These are phyloP conservation scores for Arabis hirsuta DNA, from an alignment of 345 rosid genomes.

Conservation along the genomic window DNA sequence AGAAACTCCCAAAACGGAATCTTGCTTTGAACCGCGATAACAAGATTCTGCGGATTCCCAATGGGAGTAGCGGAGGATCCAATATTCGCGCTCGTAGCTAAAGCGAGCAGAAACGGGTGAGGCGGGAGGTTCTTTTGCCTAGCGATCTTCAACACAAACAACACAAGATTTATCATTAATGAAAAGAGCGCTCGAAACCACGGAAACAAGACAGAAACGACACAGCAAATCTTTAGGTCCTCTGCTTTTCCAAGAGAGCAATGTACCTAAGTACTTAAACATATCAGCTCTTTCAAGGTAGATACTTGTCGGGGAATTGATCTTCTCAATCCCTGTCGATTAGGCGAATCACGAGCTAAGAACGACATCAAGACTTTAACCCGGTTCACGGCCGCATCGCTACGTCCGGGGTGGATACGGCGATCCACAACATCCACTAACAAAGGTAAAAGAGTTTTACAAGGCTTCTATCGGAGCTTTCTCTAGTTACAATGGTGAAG, in stretches of 20 bases:
- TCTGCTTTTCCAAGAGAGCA: conserved; percentile 70
- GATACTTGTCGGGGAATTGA: too few relatives aligned
- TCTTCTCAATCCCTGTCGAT: too few relatives aligned
- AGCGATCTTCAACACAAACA: conserved; percentile 70
- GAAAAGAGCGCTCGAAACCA: conserved; percentile 80
- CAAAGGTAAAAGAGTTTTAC: too few relatives aligned
- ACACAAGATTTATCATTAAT: conserved; percentile 91
- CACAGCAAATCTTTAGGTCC: conserved; percentile 78
- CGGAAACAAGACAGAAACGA: conserved; percentile 72
- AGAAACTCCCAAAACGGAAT: conserved; percentile 68
- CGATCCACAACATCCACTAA: too few relatives aligned
- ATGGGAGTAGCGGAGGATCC: conserved; percentile 90
- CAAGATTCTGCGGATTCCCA: conserved; percentile 89
- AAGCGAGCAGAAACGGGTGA: conserved; percentile 75
- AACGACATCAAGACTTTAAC: too few relatives aligned
- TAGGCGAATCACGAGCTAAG: too few relatives aligned
- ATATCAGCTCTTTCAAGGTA: conserved; percentile 88
- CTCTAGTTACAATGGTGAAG: too few relatives aligned
- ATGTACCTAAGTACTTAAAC: conserved; percentile 72
- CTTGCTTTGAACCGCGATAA: conserved; percentile 71
- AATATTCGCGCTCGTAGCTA: conserved; percentile 85
- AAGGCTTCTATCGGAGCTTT: too few relatives aligned
- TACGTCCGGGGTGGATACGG: too few relatives aligned
- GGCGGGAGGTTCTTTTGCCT: conserved; percentile 84
- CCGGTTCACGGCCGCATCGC: too few relatives aligned